Percentiles rank a stretch among this genome's conserved stretches.
Evolutionary conservation across 495 filamentous ascomycete genomes (phyloP).

Genomic region (Penicillium longicatenatum): DNA sequence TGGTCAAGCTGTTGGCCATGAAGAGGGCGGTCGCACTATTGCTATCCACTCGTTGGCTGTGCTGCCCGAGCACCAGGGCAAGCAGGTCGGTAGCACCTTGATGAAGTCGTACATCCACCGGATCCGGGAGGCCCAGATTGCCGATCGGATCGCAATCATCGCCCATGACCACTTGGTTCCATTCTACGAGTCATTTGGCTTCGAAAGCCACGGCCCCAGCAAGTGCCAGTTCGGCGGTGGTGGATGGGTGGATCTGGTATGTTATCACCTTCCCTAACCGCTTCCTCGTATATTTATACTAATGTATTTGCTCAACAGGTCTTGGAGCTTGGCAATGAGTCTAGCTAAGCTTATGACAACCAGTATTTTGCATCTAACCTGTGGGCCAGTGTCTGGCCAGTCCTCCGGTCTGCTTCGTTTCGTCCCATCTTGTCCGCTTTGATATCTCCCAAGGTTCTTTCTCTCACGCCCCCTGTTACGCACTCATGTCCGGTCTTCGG

Average conservation of each 20-base stretch:
- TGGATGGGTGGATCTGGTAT: constrained; percentile 69
- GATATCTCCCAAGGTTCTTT: constrained; percentile 5
- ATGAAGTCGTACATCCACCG: constrained; percentile 76
- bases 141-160: constrained; percentile 73
- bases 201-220: constrained; percentile 67
- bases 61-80: constrained; percentile 70
- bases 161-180: constrained; percentile 69
- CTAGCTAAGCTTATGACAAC: constrained; percentile 3
- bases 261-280: constrained; percentile 11
- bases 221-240: constrained; percentile 70
- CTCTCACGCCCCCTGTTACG: constrained; percentile 25
- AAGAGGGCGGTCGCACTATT: constrained; percentile 72
- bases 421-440: constrained; percentile 1
- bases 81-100: constrained; percentile 73
- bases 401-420: constrained; percentile 14
- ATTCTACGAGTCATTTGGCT: constrained; percentile 80
- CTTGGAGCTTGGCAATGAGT: constrained; percentile 33
- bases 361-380: constrained; percentile 25
- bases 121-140: constrained; percentile 64
- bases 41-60: constrained; percentile 83
- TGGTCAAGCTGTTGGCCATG: constrained; percentile 56
- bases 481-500: constrained; percentile 29
- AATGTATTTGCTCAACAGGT: constrained; percentile 22
- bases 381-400: constrained; percentile 18
- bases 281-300: constrained; percentile 5